Evolutionary conservation across 2,329 filamentous ascomycete species (phyloP).

Genomic region (Talaromyces rugulosus): DNA sequence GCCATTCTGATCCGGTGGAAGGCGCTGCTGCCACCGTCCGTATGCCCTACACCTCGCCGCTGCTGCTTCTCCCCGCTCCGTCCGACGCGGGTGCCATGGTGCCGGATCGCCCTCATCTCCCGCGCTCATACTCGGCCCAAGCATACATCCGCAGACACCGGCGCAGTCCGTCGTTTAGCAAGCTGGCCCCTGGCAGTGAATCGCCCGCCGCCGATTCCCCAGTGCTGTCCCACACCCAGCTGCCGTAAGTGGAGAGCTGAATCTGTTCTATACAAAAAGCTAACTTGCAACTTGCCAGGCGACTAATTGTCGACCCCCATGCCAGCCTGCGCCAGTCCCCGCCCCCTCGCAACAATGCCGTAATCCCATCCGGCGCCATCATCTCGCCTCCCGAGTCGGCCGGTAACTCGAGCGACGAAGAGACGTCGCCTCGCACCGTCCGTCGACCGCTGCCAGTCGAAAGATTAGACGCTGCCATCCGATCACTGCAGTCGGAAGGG

Average conservation of each 20-base stretch:
- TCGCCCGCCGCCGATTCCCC: not conserved
- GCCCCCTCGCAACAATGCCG: constrained; percentile 69
- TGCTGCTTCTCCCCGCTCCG: not conserved
- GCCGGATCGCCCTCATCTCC: constrained; percentile 3
- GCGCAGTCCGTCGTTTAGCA: constrained; percentile 51
- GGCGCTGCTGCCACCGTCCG: not conserved
- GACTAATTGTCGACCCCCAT: constrained; percentile 34
- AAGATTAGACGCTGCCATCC: constrained; percentile 72
- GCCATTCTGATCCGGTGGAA: not conserved
- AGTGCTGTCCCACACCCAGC: not conserved
- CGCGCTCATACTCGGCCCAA: constrained; percentile 48
- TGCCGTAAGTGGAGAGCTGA: not conserved
- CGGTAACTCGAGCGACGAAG: constrained; percentile 78
- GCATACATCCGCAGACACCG: constrained; percentile 60
- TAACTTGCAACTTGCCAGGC: not conserved
- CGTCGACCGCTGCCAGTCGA: constrained; percentile 33
- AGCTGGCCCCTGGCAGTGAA: constrained; percentile 13
- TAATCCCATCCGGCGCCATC: constrained; percentile 77
- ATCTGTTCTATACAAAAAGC: not conserved
- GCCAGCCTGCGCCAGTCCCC: constrained; percentile 75
- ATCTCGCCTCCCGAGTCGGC: constrained; percentile 88
- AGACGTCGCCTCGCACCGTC: constrained; percentile 43
- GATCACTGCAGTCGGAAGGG: constrained; percentile 47
- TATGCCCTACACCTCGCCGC: constrained; percentile 13
- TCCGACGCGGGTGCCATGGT: not conserved